Evolutionary conservation across 192 early-diverging fungal species (phyloP).

Genomic region (Coemansia sp.): DNA sequence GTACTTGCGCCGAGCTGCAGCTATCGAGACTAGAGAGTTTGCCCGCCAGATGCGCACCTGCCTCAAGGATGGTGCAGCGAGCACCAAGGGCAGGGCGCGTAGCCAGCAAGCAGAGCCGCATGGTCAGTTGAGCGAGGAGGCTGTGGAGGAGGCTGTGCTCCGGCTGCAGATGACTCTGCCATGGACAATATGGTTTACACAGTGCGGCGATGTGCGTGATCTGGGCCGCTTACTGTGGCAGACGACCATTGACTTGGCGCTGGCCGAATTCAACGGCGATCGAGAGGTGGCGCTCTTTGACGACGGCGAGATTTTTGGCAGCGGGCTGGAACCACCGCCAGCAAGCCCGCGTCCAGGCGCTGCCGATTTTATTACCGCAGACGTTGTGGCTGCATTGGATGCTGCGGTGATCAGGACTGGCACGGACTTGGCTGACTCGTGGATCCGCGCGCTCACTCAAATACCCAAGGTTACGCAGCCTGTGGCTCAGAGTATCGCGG

Average conservation of each 20-base stretch:
- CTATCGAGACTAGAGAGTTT: conserved; percentile 31
- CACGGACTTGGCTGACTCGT: conserved; percentile 29
- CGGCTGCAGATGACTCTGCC: conserved; percentile 28
- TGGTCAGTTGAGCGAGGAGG: conserved; percentile 1
- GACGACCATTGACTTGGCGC: conserved; percentile 31
- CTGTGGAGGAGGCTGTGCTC: conserved; percentile 24
- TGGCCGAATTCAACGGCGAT: conserved; percentile 10
- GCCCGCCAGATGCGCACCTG: conserved; percentile 33
- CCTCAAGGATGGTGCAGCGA: conserved; percentile 9
- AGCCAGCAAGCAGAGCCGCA: background rate
- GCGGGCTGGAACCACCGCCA: background rate
- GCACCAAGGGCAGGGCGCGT: background rate
- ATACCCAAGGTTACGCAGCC: conserved; percentile 39
- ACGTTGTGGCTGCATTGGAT: conserved; percentile 11
- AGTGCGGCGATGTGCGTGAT: conserved; percentile 20
- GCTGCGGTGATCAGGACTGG: conserved; percentile 26
- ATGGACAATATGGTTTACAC: conserved; percentile 32
- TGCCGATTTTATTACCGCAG: conserved; percentile 10
- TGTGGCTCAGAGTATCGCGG: conserved; percentile 31
- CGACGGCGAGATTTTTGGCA: background rate
- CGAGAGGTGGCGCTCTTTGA: background rate
- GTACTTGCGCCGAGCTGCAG: conserved; percentile 3
- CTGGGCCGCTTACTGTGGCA: conserved; percentile 29
- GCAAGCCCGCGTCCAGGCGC: background rate
- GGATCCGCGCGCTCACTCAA: conserved; percentile 33